Evolutionary conservation across 352 stramenopile genomes (phyloP).

Genomic region (Globisporangium emineosum): DNA sequence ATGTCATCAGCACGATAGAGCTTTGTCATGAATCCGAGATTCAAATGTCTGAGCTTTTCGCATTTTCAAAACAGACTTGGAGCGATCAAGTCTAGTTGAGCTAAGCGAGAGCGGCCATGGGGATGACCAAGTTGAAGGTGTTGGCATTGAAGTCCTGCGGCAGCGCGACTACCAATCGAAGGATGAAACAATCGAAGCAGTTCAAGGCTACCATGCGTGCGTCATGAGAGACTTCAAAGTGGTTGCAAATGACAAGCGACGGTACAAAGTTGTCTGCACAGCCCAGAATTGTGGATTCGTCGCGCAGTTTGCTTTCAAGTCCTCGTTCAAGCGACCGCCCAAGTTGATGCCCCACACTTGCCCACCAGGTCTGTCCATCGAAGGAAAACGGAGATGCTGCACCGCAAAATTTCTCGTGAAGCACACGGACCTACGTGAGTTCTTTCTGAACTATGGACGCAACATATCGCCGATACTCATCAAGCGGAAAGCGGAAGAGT

Average conservation of each 20-base stretch:
- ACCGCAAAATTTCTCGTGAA: neutral
- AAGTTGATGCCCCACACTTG: neutral
- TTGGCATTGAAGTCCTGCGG: neutral
- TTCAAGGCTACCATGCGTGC: neutral
- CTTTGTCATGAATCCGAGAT: no score
- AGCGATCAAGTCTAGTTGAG: neutral
- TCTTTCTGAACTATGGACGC: neutral
- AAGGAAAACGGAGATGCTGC: neutral
- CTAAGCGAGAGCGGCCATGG: neutral
- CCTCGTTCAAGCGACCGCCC: neutral
- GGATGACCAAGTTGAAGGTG: neutral
- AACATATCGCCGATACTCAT: neutral
- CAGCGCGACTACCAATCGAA: neutral
- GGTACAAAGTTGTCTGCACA: neutral
- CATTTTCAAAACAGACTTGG: neutral
- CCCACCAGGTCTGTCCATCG: neutral
- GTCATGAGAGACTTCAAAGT: neutral
- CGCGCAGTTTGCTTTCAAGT: neutral
- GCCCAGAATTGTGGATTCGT: neutral
- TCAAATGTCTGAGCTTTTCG: no score
- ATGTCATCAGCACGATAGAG: no score
- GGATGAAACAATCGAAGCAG: neutral
- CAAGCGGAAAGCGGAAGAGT: neutral
- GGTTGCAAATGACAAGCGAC: neutral
- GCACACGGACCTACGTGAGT: neutral